Evolutionary conservation across 2,329 filamentous ascomycete genomes (phyloP), one percentile per base, ranked within the genome.

Genomic region (Torrubiella hemipterigena): DNA sequence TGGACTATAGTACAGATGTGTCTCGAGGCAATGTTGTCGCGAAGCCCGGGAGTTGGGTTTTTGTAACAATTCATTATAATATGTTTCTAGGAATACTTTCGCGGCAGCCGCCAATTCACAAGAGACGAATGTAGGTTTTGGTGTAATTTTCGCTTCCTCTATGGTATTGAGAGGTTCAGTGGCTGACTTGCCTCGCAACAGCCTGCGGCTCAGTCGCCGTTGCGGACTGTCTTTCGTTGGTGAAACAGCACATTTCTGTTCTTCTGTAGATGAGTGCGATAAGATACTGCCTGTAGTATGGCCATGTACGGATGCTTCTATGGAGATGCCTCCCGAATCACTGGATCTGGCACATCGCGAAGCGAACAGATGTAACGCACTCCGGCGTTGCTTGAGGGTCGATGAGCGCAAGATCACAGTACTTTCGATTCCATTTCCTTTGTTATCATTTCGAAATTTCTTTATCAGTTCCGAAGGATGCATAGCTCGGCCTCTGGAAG

Each of bases 1-100:
- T 1, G 65, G 54, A 25, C 57, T 59, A 32, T 61, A 57, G 38
- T 71, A 69, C 8, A 95, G 61, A 17, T 74, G 67, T 6, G 50
- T 43, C 35, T 61, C 55, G 11, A 61, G 45, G 25, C 50, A 50
- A 33, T 54, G 51, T 4, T 40, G 42, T 9, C 56, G 49, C 24
- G 44, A 32, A n/a, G 33, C 41, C 4, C 58, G 50, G 8, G 45
- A 28, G 8, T 47, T 42, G 2, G 64, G 57, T 3, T 60, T 59
- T 17, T 61, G 62, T 3, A 84, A 61, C 7, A 85, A 52, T n/a
- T 74, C 62, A 43, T 87, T 79, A 59, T 82, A 95, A 45, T 87
- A 73, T 0, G 77, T 84, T 52, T 96, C 91, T 8, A 96, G 67
- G 44, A 76, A 93, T 14, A 93, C 73, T 51, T 93, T 95, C 26